phyloP scores from a whole-genome alignment of 1,284 basidiomycete species.

The Malassezia caprae region DNA sequence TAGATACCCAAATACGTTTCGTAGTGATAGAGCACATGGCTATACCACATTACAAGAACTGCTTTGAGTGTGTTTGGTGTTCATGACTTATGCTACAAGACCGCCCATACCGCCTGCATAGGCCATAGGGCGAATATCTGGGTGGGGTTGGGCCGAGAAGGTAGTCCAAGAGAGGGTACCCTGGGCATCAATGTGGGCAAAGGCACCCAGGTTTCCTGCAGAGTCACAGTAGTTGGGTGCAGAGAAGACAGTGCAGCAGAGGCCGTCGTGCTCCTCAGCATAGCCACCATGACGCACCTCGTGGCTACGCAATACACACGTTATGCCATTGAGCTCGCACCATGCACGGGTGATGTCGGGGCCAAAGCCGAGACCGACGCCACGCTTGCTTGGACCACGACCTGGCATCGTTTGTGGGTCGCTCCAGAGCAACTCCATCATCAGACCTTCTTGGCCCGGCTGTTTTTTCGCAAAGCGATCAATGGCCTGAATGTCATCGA shows the following conservation, averaged over 20 bases:
- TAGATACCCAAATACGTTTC: not conserved
- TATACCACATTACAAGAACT: not conserved
- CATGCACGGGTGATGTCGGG: conserved; percentile 58
- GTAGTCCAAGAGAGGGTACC: conserved; percentile 63
- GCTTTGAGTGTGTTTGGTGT: not conserved
- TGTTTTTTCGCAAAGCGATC: conserved; percentile 70
- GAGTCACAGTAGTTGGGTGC: conserved; percentile 47
- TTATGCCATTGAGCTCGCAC: conserved; percentile 77
- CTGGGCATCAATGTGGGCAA: conserved; percentile 59
- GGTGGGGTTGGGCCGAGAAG: conserved; percentile 80
- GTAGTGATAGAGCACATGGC: not conserved
- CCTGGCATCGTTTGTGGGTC: conserved; percentile 83
- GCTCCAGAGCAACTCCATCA: conserved; percentile 63
- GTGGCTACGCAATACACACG: conserved; percentile 85
- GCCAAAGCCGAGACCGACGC: conserved; percentile 89
- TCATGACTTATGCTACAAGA: conserved; percentile 18
- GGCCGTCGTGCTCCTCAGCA: conserved; percentile 74
- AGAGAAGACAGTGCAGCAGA: conserved; percentile 69
- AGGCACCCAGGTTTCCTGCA: conserved; percentile 52
- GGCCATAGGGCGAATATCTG: conserved; percentile 83
- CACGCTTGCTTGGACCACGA: conserved; percentile 92
- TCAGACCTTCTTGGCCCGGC: conserved; percentile 86
- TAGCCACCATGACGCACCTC: conserved; percentile 87
- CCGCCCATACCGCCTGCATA: conserved; percentile 52
- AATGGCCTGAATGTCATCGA: conserved; percentile 83